These are phyloP conservation scores for Ceratobasidium sp. DNA, from an alignment of 1,284 basidiomycete genomes.

Conservation along the genomic window DNA sequence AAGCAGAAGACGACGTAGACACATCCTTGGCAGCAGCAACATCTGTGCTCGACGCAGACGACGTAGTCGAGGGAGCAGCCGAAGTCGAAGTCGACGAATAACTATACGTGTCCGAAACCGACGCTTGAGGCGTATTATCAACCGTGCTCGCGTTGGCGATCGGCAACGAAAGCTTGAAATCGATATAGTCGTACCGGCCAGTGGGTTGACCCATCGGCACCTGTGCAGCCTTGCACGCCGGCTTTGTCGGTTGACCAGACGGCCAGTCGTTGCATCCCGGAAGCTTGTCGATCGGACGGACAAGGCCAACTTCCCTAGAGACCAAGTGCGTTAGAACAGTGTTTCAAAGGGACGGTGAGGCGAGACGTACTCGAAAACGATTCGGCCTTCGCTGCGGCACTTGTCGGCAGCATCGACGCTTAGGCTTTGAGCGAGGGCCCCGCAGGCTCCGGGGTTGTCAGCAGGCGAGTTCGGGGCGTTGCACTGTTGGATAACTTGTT, in stretches of 20 bases:
- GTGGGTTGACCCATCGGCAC: constrained; percentile 1
- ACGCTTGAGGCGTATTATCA: neutral
- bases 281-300: constrained; percentile 1
- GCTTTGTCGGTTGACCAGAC: constrained; percentile 5
- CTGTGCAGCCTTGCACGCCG: neutral
- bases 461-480: constrained; percentile 34
- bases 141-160: neutral
- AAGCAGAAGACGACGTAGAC: neutral
- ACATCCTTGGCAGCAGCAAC: neutral
- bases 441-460: constrained; percentile 9
- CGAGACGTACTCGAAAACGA: constrained; percentile 29
- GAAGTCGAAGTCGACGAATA: neutral
- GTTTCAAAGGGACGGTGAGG: too few species aligned
- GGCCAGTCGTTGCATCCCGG: constrained; percentile 40
- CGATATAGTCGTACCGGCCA: neutral
- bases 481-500: neutral
- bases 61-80: neutral
- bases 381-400: constrained; percentile 27
- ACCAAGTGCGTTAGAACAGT: neutral
- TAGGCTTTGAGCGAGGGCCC: neutral
- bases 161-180: constrained; percentile 22
- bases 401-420: constrained; percentile 27
- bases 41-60: neutral
- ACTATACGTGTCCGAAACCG: neutral
- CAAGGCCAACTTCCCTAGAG: constrained; percentile 23